These are phyloP conservation scores for Guadua angustifolia DNA, from an alignment of 176 grass and related monocot genomes.

Conservation along the genomic window DNA sequence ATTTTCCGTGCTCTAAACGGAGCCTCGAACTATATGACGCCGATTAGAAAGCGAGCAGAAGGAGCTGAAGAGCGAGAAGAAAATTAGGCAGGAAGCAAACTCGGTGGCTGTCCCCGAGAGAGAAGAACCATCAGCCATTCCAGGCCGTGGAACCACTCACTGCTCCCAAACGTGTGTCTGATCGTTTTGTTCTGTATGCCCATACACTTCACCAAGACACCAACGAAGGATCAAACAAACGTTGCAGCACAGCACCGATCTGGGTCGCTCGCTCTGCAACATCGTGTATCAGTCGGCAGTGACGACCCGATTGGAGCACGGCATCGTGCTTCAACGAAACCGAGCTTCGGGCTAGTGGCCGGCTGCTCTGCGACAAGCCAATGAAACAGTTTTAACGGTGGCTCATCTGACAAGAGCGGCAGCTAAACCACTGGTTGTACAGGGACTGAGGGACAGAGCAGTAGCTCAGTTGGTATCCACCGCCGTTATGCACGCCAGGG, in stretches of 20 bases:
- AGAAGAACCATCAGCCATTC: neutral
- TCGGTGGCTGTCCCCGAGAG: neutral
- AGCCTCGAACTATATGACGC: no score
- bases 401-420: neutral
- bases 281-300: slow-evolving; percentile 23
- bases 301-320: slow-evolving; percentile 5
- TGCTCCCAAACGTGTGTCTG: neutral
- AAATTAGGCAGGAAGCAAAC: slow-evolving; percentile 24
- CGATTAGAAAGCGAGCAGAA: neutral
- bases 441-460: no score
- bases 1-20: no score
- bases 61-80: neutral
- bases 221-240: neutral
- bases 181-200: neutral
- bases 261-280: neutral
- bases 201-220: neutral
- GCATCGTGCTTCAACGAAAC: neutral
- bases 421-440: neutral
- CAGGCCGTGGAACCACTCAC: neutral
- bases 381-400: neutral
- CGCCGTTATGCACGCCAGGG: no score
- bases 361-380: neutral
- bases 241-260: neutral
- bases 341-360: neutral
- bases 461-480: no score